Percentiles rank a stretch among this genome's conserved stretches.
Conservation (phyloP, 2,329 filamentous ascomycete species). For the Penicillium polonicum region DNA sequence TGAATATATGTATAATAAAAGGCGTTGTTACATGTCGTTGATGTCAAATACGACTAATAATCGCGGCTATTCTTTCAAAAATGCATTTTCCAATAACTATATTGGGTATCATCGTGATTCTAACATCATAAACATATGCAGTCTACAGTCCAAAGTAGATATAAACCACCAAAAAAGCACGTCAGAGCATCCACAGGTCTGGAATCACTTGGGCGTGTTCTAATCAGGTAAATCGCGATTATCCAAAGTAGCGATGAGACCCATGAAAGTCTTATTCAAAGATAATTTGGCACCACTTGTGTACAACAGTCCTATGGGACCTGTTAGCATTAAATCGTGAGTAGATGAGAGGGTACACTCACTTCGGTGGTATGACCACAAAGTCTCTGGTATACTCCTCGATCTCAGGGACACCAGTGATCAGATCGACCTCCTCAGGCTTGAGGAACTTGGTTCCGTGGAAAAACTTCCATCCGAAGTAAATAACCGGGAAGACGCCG, state of each 20-base stretch:
- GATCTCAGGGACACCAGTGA: constrained; percentile 62
- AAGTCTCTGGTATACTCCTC: constrained; percentile 66
- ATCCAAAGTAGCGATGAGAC: background rate
- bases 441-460: constrained; percentile 61
- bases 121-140: background rate
- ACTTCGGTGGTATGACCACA: constrained; percentile 55
- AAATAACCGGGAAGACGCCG: constrained; percentile 67
- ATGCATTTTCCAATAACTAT: background rate
- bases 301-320: constrained; percentile 25
- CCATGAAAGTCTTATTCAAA: constrained; percentile 17
- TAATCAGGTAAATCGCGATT: background rate
- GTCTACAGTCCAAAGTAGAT: background rate
- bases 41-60: background rate
- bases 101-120: constrained; percentile 3
- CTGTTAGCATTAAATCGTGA: constrained; percentile 2
- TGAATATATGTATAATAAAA: background rate
- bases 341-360: constrained; percentile 24
- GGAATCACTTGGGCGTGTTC: background rate
- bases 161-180: background rate
- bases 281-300: constrained; percentile 23
- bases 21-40: background rate
- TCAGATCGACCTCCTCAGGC: constrained; percentile 62
- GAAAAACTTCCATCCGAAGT: constrained; percentile 68
- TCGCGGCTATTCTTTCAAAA: background rate
- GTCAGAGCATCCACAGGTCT: background rate